Base-by-base conservation (phyloP, 768 basidiomycete genomes). In the Mrakia blollopis region DNA sequence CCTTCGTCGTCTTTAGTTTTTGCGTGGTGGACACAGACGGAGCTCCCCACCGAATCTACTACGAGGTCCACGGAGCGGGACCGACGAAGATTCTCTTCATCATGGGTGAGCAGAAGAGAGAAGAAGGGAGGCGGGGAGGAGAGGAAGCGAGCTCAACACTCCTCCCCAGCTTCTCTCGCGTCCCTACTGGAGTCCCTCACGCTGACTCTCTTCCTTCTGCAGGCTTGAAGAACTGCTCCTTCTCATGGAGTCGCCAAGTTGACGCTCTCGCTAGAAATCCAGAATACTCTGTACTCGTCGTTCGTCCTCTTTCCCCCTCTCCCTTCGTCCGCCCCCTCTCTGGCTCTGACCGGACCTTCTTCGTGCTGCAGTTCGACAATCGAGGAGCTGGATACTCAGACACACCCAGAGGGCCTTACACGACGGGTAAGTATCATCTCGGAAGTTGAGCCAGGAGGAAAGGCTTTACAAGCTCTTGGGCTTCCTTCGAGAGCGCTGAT, bases 341-440 rank as follows among this genome's bases (percentile, higher is more conserved):
- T 79, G 79, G 4, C 79, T 92, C 70, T 50, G 35, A n/a, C 61
- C n/a, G 11, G 90, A 81, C 85, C 86, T 73, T 88, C 85, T 79
- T 88, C 86, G 7, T 91, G 11, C 30, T 14, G 1, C 30, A 91
- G 8, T 92, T 93, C 81, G 92, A 93, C 82, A 93, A 94, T 82
- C 86, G 92, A 60, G 92, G 92, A 0, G 91, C 91, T 9, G 92
- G 92, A 10, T 87, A 91, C 82, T 91, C 90, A 41, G 88, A 86
- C 6, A 85, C 88, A 60, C 92, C 92, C 0, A 83, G 85, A 62
- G 92, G 92, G 0, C 91, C 91, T 1, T 93, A 93, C 83, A 87
- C 90, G 91, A 92, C 81, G 75, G 88, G 85, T 50, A 21, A 2
- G 14, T 35, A 80, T 28, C 91, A 25, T 86, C 86, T 50, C 47